A percentile compares a stretch with the other conserved stretches of the same genome.
Conservation (phyloP, 164 flowering plant genomes). For the Amborella trichopoda region DNA sequence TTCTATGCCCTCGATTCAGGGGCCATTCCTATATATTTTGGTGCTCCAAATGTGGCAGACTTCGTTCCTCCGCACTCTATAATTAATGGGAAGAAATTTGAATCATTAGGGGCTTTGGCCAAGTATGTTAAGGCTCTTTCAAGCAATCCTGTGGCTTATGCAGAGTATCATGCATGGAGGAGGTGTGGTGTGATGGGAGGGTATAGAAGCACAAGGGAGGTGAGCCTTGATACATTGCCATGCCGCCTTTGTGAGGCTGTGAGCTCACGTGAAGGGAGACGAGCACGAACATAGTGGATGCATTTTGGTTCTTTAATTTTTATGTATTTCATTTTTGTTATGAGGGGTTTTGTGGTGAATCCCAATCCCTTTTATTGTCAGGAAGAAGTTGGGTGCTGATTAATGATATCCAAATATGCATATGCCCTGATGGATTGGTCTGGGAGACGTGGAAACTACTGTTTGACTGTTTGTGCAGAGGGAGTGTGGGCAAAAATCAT, state of each 20-base stretch:
- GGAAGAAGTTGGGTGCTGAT: too few relatives aligned
- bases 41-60: conserved; percentile 88
- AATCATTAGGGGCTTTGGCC: conserved; percentile 66
- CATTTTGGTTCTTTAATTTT: too few relatives aligned
- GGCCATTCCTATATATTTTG: conserved; percentile 90
- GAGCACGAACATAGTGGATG: conserved; percentile 36
- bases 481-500: too few relatives aligned
- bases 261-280: conserved; percentile 67
- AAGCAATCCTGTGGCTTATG: conserved; percentile 81
- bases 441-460: too few relatives aligned
- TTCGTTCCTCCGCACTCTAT: conserved; percentile 92
- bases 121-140: conserved; percentile 71
- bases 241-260: conserved; percentile 79
- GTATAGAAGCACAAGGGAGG: conserved; percentile 58
- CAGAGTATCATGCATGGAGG: conserved; percentile 98
- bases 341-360: too few relatives aligned
- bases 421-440: too few relatives aligned
- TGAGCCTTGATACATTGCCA: conserved; percentile 82
- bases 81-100: conserved; percentile 74
- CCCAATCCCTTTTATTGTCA: too few relatives aligned
- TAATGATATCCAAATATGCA: too few relatives aligned
- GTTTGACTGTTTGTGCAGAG: too few relatives aligned
- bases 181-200: conserved; percentile 80
- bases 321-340: too few relatives aligned
- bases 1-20: conserved; percentile 93